phyloP scores from a whole-genome alignment of 2,329 filamentous ascomycete species.

The Fusarium mexicanum region DNA sequence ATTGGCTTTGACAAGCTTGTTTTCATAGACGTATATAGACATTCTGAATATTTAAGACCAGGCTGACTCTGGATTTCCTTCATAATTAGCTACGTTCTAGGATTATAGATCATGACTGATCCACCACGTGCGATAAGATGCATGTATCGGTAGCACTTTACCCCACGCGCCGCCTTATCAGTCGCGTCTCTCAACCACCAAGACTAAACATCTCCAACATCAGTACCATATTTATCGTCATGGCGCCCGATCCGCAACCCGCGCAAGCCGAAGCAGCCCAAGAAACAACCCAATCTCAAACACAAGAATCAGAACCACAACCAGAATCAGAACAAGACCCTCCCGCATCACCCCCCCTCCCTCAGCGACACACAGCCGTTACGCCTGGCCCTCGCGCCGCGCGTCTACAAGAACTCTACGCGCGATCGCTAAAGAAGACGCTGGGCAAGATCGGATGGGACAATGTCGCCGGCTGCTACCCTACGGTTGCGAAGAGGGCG shows the following conservation, averaged over 20 bases:
- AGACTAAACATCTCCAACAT: conserved; percentile 6
- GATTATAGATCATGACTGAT: background rate
- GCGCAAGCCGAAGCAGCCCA: background rate
- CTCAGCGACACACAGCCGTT: conserved; percentile 53
- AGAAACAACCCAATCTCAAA: background rate
- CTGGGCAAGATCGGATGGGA: conserved; percentile 65
- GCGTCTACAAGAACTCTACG: conserved; percentile 64
- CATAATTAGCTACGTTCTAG: background rate
- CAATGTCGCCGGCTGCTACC: conserved; percentile 70
- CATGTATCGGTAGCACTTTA: background rate
- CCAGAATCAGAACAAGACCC: conserved; percentile 13
- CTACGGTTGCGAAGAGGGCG: conserved; percentile 63
- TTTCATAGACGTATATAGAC: conserved; percentile 28
- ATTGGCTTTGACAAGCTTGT: conserved; percentile 25
- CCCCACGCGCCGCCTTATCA: conserved; percentile 35
- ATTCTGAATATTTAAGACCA: conserved; percentile 1
- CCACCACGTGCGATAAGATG: conserved; percentile 33
- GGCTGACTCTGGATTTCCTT: background rate
- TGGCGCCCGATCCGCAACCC: conserved; percentile 35
- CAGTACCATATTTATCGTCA: background rate
- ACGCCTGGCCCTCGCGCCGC: conserved; percentile 67
- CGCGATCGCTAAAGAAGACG: conserved; percentile 61
- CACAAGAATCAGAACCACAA: conserved; percentile 17
- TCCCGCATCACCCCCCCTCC: conserved; percentile 52
- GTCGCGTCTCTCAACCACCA: conserved; percentile 36